Evolutionary conservation across 1,284 basidiomycete genomes (phyloP).

Genomic region (Microbotryomycetes sp.): DNA sequence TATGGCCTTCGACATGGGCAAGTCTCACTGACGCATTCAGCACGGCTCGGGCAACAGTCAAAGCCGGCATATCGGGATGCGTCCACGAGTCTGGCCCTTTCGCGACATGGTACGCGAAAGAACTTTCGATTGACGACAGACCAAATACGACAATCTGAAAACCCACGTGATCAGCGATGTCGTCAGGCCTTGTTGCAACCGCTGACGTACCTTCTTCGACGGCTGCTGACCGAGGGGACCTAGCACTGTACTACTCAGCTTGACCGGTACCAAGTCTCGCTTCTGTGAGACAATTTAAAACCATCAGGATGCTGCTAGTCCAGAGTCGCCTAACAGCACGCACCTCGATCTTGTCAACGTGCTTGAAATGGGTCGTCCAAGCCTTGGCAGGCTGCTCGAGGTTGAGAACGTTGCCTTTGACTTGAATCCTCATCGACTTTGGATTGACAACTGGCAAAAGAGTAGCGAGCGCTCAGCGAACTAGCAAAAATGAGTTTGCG

Average conservation of each 20-base stretch:
- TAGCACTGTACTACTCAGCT: conserved; percentile 61
- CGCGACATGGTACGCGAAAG: conserved; percentile 72
- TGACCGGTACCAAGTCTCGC: conserved; percentile 58
- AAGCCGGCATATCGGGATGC: conserved; percentile 75
- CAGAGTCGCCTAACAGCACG: too few species aligned
- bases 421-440: conserved; percentile 72
- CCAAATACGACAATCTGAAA: conserved; percentile 74
- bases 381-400: conserved; percentile 63
- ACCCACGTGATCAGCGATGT: background rate
- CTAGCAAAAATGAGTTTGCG: background rate
- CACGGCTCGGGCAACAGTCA: conserved; percentile 76
- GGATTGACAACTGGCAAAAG: conserved; percentile 61
- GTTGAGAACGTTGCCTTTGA: conserved; percentile 73
- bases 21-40: conserved; percentile 58
- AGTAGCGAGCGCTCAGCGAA: background rate
- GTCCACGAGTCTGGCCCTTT: conserved; percentile 49
- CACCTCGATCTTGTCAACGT: conserved; percentile 49
- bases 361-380: conserved; percentile 64
- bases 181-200: background rate
- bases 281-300: conserved; percentile 49
- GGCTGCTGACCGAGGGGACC: conserved; percentile 68
- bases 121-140: conserved; percentile 89
- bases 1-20: background rate
- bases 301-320: too few species aligned
- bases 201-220: conserved; percentile 50